These are phyloP conservation scores for Corymbia calophylla DNA, from an alignment of 441 rosid species.

Conservation along the genomic window DNA sequence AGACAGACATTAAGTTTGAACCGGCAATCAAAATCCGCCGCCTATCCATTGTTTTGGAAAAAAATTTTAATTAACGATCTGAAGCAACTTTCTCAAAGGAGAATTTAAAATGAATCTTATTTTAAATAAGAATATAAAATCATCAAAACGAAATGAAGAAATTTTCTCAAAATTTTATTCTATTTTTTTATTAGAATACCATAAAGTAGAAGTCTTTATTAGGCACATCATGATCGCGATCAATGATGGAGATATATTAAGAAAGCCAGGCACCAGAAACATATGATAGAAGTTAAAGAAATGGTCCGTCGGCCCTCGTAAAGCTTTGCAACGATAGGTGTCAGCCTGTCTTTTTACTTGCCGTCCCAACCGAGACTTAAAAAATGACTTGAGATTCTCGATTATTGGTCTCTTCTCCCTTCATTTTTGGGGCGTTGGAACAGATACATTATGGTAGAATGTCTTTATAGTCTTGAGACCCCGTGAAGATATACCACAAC, in stretches of 20 bases:
- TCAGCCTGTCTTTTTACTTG: not conserved
- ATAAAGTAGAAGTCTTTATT: not conserved
- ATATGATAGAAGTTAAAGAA: not conserved
- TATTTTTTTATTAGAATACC: not conserved
- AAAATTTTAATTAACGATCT: not conserved
- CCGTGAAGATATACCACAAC: not conserved
- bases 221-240: not conserved
- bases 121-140: no score
- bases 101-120: no score
- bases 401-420: not conserved
- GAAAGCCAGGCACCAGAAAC: not conserved
- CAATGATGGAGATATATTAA: not conserved
- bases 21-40: not conserved
- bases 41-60: not conserved
- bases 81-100: not conserved
- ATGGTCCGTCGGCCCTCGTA: not conserved
- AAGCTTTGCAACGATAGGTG: not conserved
- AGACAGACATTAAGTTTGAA: not conserved
- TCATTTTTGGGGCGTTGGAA: not conserved
- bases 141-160: no score
- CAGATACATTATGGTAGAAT: not conserved
- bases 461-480: not conserved
- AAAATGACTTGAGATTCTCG: not conserved
- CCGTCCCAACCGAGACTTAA: not conserved
- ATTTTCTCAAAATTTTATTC: no score